phyloP scores from a whole-genome alignment of 208 protist species.

The Tritrichomonas musculus region DNA sequence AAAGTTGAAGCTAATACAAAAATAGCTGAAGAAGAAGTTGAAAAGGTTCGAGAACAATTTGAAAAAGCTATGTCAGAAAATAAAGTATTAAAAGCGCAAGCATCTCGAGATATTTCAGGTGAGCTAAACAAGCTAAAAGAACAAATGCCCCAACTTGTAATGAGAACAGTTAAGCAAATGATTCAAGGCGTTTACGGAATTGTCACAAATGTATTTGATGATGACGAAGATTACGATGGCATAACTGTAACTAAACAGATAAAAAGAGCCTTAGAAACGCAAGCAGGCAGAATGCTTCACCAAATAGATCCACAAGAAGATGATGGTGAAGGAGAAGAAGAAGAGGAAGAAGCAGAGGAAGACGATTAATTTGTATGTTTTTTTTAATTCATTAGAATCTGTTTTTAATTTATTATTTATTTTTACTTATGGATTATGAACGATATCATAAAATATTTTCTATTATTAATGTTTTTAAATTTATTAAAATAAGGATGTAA shows the following conservation, averaged over 20 bases:
- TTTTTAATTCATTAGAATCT: no score
- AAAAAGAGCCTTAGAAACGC: neutral
- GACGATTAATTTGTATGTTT: no score
- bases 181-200: neutral
- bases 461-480: no score
- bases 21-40: neutral
- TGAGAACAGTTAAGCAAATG: neutral
- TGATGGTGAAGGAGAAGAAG: neutral
- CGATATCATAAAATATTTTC: no score
- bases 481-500: no score
- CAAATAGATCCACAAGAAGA: neutral
- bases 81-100: neutral
- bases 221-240: neutral
- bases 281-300: neutral
- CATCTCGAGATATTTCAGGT: neutral
- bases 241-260: neutral
- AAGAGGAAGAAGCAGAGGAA: neutral
- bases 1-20: neutral
- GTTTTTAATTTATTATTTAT: no score
- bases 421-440: no score
- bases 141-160: neutral
- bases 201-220: neutral
- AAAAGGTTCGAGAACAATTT: neutral
- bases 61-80: neutral
- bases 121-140: neutral